Percentiles rank a stretch among this genome's conserved stretches.
Conservation (phyloP, 257 asterid species). For the Cruciata laevipes region DNA sequence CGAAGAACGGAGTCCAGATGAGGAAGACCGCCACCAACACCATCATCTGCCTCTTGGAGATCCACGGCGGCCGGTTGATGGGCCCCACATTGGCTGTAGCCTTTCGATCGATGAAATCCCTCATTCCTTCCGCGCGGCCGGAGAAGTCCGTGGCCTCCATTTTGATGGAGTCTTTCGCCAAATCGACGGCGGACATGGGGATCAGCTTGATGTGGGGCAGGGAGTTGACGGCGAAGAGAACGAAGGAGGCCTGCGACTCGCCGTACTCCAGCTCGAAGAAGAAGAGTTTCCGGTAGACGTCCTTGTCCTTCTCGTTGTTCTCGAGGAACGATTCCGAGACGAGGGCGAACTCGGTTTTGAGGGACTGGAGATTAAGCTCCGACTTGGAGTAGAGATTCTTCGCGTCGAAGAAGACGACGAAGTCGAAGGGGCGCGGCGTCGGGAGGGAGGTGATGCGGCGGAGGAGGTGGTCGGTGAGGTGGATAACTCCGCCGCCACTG, state of each 20-base stretch:
- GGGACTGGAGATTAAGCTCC: constrained; percentile 48
- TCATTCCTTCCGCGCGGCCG: constrained; percentile 36
- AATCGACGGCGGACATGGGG: constrained; percentile 49
- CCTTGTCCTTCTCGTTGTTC: constrained; percentile 37
- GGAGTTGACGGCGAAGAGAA: constrained; percentile 52
- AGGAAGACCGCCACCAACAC: constrained; percentile 33
- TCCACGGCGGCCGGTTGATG: constrained; percentile 51
- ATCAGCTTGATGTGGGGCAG: constrained; percentile 76
- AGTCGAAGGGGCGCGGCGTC: constrained; percentile 63
- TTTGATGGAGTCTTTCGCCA: constrained; percentile 44
- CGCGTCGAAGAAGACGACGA: constrained; percentile 78
- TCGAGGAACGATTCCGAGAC: constrained; percentile 52
- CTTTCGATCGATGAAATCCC: constrained; percentile 51
- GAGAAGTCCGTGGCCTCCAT: constrained; percentile 71
- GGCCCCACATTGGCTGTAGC: constrained; percentile 43
- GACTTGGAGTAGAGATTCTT: constrained; percentile 59
- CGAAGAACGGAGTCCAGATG: constrained; percentile 49
- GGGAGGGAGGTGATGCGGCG: constrained; percentile 49
- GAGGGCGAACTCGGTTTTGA: constrained; percentile 55
- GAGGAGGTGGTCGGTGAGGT: constrained; percentile 52
- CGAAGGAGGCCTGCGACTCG: constrained; percentile 61
- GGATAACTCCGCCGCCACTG: constrained; percentile 60
- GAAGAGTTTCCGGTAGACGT: constrained; percentile 35
- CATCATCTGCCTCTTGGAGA: constrained; percentile 54
- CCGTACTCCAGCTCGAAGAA: constrained; percentile 64